These are phyloP conservation scores for Penicillium sp. DNA, from an alignment of 2,329 filamentous ascomycete species.

Conservation along the genomic window DNA sequence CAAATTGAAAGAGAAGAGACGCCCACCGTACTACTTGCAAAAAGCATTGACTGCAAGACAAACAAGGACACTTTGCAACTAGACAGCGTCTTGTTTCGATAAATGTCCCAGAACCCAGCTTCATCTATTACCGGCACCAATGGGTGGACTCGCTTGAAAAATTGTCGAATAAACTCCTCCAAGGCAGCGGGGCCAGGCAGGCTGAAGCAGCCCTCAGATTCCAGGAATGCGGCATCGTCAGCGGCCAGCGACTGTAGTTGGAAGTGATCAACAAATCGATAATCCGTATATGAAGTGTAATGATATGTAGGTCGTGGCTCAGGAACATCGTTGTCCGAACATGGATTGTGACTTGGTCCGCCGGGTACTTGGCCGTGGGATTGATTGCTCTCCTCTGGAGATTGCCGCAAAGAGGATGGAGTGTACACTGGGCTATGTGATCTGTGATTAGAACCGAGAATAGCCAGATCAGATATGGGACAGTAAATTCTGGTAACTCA, in stretches of 20 bases:
- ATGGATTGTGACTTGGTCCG: neutral
- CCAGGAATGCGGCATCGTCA: constrained; percentile 52
- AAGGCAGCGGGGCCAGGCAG: constrained; percentile 46
- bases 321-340: too few species aligned
- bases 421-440: neutral
- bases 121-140: constrained; percentile 37
- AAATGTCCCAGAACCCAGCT: constrained; percentile 48
- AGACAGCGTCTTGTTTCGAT: neutral
- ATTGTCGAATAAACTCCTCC: constrained; percentile 50
- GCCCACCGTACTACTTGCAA: constrained; percentile 38
- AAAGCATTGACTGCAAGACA: constrained; percentile 33
- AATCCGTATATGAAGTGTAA: constrained; percentile 2
- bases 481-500: neutral
- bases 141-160: constrained; percentile 35
- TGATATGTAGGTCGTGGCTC: neutral
- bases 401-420: neutral
- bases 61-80: constrained; percentile 29
- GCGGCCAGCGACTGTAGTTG: constrained; percentile 26
- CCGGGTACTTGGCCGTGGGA: too few species aligned
- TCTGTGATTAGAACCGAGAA: neutral
- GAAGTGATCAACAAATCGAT: constrained; percentile 24
- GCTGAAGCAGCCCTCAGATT: constrained; percentile 50
- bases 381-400: neutral
- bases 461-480: neutral
- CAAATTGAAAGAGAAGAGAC: too few species aligned